phyloP scores from a whole-genome alignment of 1,284 basidiomycete species.

The Pseudozyma thailandica region DNA sequence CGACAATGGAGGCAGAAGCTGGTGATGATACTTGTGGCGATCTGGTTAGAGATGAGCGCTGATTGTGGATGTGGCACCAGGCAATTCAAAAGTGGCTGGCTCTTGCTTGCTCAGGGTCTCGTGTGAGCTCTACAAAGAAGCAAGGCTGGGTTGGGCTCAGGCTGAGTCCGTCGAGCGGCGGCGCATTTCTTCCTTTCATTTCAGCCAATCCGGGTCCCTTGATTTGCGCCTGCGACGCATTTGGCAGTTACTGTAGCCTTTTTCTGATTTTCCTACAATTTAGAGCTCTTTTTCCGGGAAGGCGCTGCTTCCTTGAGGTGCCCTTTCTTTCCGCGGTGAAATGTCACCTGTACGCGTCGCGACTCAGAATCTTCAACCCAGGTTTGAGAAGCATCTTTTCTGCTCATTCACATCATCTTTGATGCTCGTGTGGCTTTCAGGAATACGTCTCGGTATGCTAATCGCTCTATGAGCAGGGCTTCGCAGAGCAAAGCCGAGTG shows the following conservation, averaged over 20 bases:
- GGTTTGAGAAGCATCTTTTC: too few relatives aligned
- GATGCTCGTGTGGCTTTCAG: too few relatives aligned
- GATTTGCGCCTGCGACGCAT: not conserved
- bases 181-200: not conserved
- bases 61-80: slow-evolving; percentile 2
- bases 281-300: not conserved
- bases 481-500: too few relatives aligned
- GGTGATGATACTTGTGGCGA: not conserved
- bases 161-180: not conserved
- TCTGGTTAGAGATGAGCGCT: not conserved
- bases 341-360: too few relatives aligned
- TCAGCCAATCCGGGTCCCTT: not conserved
- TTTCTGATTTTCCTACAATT: not conserved
- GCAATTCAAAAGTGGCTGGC: too few relatives aligned
- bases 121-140: not conserved
- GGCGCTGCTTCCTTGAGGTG: too few relatives aligned
- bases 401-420: too few relatives aligned
- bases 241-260: not conserved
- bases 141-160: slow-evolving; percentile 1
- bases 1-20: not conserved
- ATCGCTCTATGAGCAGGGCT: too few relatives aligned
- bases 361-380: too few relatives aligned
- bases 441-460: too few relatives aligned
- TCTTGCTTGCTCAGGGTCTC: slow-evolving; percentile 7
- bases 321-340: too few relatives aligned